Conservation (phyloP, 768 basidiomycete species). For the Lyophyllum semitale region DNA sequence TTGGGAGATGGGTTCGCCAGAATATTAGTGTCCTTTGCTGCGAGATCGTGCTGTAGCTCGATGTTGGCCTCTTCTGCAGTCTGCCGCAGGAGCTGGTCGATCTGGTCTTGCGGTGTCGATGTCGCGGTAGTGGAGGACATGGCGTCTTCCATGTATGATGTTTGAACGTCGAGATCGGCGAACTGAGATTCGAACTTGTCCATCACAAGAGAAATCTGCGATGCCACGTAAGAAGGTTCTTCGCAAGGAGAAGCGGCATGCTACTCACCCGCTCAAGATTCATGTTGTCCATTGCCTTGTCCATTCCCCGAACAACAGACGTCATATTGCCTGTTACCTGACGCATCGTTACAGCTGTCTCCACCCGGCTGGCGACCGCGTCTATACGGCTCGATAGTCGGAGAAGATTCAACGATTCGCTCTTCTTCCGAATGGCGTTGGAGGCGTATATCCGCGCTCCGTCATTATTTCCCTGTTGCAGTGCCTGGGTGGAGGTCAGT, state of each 20-base stretch:
- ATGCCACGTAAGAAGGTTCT: background rate
- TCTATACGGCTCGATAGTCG: conserved; percentile 91
- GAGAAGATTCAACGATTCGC: conserved; percentile 88
- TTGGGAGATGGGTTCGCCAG: conserved; percentile 58
- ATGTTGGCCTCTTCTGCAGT: conserved; percentile 98
- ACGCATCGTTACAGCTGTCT: conserved; percentile 98
- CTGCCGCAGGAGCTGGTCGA: conserved; percentile 88
- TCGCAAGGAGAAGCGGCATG: background rate
- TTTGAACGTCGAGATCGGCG: conserved; percentile 96
- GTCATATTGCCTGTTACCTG: conserved; percentile 97
- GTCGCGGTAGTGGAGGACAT: conserved; percentile 93
- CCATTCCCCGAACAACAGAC: conserved; percentile 96
- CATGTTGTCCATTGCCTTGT: conserved; percentile 99
- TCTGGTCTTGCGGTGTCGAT: conserved; percentile 95
- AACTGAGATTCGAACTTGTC: conserved; percentile 98
- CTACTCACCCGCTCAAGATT: conserved; percentile 88
- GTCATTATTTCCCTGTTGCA: conserved; percentile 95
- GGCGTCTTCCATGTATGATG: conserved; percentile 96
- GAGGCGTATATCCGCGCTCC: conserved; percentile 98
- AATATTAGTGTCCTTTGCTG: conserved; percentile 56
- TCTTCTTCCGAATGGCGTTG: conserved; percentile 98
- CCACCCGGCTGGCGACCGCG: conserved; percentile 94
- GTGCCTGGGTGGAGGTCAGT: conserved; percentile 57
- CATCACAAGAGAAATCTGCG: conserved; percentile 95
- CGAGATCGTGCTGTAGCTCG: conserved; percentile 90